These are phyloP conservation scores for Rhypophila decipiens DNA, from an alignment of 495 filamentous ascomycete species.

Conservation along the genomic window DNA sequence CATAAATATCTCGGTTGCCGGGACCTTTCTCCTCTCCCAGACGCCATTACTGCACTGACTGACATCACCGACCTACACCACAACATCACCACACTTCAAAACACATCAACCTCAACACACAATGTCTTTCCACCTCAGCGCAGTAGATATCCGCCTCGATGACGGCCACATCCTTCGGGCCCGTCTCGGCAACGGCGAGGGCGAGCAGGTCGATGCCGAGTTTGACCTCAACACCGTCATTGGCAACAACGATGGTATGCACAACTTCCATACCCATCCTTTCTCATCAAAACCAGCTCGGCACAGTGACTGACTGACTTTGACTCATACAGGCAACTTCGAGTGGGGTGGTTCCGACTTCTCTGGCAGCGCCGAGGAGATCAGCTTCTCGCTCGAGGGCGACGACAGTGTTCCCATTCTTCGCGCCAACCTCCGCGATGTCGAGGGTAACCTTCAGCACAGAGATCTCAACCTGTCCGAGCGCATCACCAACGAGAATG, in stretches of 20 bases:
- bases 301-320: background rate
- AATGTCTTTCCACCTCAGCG: slow-evolving; percentile 41
- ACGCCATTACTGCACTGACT: too few species aligned
- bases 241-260: slow-evolving; percentile 42
- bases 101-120: too few species aligned
- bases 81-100: too few species aligned
- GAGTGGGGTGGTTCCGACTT: slow-evolving; percentile 41
- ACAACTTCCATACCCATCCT: background rate
- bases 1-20: too few species aligned
- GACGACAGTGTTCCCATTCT: slow-evolving; percentile 25
- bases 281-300: background rate
- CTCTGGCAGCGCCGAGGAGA: slow-evolving; percentile 28
- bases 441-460: slow-evolving; percentile 2
- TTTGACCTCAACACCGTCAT: slow-evolving; percentile 36
- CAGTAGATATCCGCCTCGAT: slow-evolving; percentile 31
- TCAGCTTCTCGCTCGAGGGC: slow-evolving; percentile 37
- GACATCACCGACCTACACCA: too few species aligned
- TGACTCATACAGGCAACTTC: slow-evolving; percentile 30
- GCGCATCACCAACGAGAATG: slow-evolving; percentile 22
- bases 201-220: slow-evolving; percentile 25
- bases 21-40: too few species aligned
- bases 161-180: slow-evolving; percentile 37
- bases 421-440: slow-evolving; percentile 15
- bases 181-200: slow-evolving; percentile 19
- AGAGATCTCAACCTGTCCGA: slow-evolving; percentile 25